Evolutionary conservation across 139 green algal genomes (phyloP).

Genomic region (Haematococcus lacustris): DNA sequence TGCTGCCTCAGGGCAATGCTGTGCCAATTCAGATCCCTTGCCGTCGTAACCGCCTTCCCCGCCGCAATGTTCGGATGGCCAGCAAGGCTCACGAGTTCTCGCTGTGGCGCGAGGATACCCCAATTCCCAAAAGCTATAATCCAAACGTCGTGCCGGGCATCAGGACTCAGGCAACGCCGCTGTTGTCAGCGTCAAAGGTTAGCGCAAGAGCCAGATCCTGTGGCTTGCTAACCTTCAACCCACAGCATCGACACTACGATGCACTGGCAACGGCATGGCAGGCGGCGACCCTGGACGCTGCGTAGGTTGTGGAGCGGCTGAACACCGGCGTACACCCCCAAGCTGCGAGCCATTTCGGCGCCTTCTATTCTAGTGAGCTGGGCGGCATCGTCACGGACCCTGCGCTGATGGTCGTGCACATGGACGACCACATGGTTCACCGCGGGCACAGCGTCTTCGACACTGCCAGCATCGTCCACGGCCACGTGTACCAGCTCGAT

Average conservation of each 20-base stretch:
- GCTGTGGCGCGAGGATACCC: not conserved
- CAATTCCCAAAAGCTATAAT: slow-evolving; percentile 1
- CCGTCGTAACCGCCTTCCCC: not conserved
- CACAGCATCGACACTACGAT: not conserved
- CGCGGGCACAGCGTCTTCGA: slow-evolving; percentile 83
- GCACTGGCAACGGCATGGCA: not conserved
- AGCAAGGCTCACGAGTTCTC: slow-evolving; percentile 2
- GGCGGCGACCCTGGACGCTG: not conserved
- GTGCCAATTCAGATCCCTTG: not conserved
- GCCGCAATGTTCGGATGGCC: not conserved
- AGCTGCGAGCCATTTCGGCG: slow-evolving; percentile 22
- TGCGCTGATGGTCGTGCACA: slow-evolving; percentile 59
- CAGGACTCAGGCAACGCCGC: slow-evolving; percentile 29
- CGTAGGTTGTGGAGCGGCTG: slow-evolving; percentile 35
- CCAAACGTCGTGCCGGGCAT: slow-evolving; percentile 22
- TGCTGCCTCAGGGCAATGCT: not conserved
- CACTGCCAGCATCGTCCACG: slow-evolving; percentile 49
- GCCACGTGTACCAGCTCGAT: slow-evolving; percentile 75
- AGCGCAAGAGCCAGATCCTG: not conserved
- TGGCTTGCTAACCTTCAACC: not conserved
- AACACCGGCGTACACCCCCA: slow-evolving; percentile 1
- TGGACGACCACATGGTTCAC: slow-evolving; percentile 89
- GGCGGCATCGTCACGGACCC: slow-evolving; percentile 76
- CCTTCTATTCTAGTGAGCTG: slow-evolving; percentile 76
- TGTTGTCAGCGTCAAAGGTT: slow-evolving; percentile 29